Evolutionary conservation across 305 asterid species (phyloP), one percentile per base, ranked within the genome.

Genomic region (Withania somnifera): DNA sequence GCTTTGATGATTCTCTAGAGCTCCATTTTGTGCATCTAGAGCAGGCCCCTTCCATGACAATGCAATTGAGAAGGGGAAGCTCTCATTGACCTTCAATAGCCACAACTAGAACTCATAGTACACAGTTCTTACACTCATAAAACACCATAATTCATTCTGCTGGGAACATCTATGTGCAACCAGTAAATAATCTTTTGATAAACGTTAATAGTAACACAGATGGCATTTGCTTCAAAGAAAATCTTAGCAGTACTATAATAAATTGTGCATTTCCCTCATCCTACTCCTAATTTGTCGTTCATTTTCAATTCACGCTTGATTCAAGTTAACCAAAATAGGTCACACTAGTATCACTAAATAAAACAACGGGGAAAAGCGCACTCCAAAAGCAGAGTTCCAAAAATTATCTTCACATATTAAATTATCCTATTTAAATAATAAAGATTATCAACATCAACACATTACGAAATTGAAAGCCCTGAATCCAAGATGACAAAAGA

Each of bases 31-130:
- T 6, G 89, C 1, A 77, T 94, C 99, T 7, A 92, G 84, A 34
- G 97, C 88, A 82, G 89, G 24, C 52, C 87, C 93, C 85, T 90
- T 93, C 99, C 98, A 97, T 10, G 96, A 83, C 93, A 97, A 86
- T 42, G 97, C 92, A 87, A 97, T 91, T 61, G 98, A 86, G 81
- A 92, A 92, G 7, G 98, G 98, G 51, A 91, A 92, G 82, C 84
- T 90, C 84, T 97, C 98, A 64, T 89, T 90, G 69, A 95, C 99
- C 99, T 97, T 86, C 54, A 85, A 77, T 57, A 82, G 53, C 66
- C 75, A n/a, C n/a, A 34, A 83, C 69, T 71, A 38, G 66, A 92
- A 94, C 98, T 28, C 9, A 50, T 76, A 75, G 80, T 47, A 75
- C 61, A 75, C 61, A 64, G 6, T 76, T 51, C 11, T 76, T 28